Conservation (phyloP, 192 early-diverging fungal genomes). For the Funneliformis mosseae region DNA sequence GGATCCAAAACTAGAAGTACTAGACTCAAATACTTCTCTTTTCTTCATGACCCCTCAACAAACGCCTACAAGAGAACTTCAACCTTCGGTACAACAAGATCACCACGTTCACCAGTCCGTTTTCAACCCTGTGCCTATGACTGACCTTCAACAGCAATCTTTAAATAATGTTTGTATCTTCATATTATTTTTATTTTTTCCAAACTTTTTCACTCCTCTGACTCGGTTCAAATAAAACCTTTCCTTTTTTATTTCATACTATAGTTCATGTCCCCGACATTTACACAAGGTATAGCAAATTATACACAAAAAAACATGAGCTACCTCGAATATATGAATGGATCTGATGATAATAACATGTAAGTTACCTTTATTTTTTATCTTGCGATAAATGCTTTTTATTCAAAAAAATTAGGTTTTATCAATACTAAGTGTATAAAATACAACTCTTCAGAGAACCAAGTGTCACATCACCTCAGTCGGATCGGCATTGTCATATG, state of each 20-base stretch:
- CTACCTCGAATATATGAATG: slow-evolving; percentile 12
- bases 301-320: not conserved
- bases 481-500: not conserved
- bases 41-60: slow-evolving; percentile 16
- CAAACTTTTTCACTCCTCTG: not conserved
- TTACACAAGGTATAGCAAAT: not conserved
- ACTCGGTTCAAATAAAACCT: not conserved
- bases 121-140: not conserved
- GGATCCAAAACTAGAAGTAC: slow-evolving; percentile 30
- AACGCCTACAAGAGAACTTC: slow-evolving; percentile 7
- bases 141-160: slow-evolving; percentile 16
- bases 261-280: not conserved
- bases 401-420: not conserved
- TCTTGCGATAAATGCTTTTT: not conserved
- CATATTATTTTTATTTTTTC: not conserved
- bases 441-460: not conserved
- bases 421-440: not conserved
- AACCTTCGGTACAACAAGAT: not conserved
- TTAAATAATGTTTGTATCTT: not conserved
- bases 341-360: slow-evolving; percentile 5
- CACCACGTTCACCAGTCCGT: not conserved
- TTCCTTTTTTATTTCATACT: not conserved
- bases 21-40: slow-evolving; percentile 10
- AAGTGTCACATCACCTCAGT: not conserved
- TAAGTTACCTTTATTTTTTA: not conserved